Evolutionary conservation across 2,329 filamentous ascomycete species (phyloP), one percentile per base, ranked within the genome.

Genomic region (Colletotrichum sp.): DNA sequence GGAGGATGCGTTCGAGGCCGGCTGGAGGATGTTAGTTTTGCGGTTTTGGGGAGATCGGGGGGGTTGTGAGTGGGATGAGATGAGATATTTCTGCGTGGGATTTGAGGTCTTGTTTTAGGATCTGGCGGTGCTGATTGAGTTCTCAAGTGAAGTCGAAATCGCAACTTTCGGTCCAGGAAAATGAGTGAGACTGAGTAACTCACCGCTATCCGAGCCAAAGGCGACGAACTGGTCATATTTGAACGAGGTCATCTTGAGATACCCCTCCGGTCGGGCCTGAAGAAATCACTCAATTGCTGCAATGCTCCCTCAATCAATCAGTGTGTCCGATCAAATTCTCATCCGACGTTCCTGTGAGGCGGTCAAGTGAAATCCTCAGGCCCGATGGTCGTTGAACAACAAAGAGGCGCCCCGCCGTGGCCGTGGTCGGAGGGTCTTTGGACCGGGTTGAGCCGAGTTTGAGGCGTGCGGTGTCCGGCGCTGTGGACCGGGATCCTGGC

Each of bases 1-100:
- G 90, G 78, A 94, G 86, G 69, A 88, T 86, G 75, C 92, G 90
- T 82, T 94, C 92, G 2, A 93, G 86, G 6, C 91, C 92, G 80
- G 88, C 92, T 92, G 78, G 30, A 21, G 39, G 36, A 15, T 34
- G 30, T 76, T 21, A 72, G 76, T 39, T 63, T 7, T 15, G 44
- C 10, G 59, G 36, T 8, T 49, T 72, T 9, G 59, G 6, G n/a
- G 10, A 52, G 44, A 21, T 8, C 3, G 44, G n/a, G 10, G n/a
- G 44, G 4, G 6, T 49, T n/a, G n/a, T n/a, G n/a, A n/a, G n/a
- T n/a, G n/a, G 26, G 21, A 64, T 18, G 32, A 15, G 13, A 30
- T 36, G 59, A 1, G 59, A 9, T 32, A 6, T 34, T 15, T 32
- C 59, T 16, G 30, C 0, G 18, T 4, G 15, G 28, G 32, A 2